Base-by-base conservation (phyloP, 2,329 filamentous ascomycete genomes). In the Colletotrichum endophyticum region DNA sequence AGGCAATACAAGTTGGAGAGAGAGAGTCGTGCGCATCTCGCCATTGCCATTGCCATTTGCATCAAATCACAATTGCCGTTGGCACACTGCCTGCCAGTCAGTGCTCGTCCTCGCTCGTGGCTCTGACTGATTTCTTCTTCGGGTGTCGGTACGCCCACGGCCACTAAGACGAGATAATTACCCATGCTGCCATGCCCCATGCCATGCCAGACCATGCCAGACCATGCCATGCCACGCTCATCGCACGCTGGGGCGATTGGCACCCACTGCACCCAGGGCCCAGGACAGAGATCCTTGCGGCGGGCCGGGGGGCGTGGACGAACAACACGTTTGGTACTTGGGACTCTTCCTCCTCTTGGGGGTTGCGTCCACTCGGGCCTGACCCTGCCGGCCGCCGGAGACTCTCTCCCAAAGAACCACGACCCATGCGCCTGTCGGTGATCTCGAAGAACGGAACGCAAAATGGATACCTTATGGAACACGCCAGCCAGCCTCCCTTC, bases 351-450 rank as follows among this genome's bases (percentile, higher is more conserved):
- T 22, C 25, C 25, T 53, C 32, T 75, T 63, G 57, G 64, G 44
- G 44, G 44, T 49, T 57, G 12, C 28, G 59, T 64, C 59, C 70
- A 73, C 73, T 73, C 64, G 73, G 73, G 70, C 70, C 70, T 76
- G 70, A 73, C 64, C 73, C 73, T 76, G 70, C 73, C 70, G 64
- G 73, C 63, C 44, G 44, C 44, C 64, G 70, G 56, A 73, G 57
- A 73, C 56, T 57, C 44, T 57, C 44, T 69, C 57, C 44, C n/a
- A 64, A 70, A 61, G 70, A 66, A 70, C 73, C 57, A 64, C 57
- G 32, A 76, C 70, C 73, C 70, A 76, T 76, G 73, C 64, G 73
- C 70, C 73, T 76, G 70, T 76, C 73, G 73, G 70, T 70, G 73
- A 73, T 73, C 73, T 73, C 64, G 73, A 76, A 69, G 73, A 73